Evolutionary conservation across 2,329 filamentous ascomycete genomes (phyloP).

Genomic region (Fusarium floridanum): DNA sequence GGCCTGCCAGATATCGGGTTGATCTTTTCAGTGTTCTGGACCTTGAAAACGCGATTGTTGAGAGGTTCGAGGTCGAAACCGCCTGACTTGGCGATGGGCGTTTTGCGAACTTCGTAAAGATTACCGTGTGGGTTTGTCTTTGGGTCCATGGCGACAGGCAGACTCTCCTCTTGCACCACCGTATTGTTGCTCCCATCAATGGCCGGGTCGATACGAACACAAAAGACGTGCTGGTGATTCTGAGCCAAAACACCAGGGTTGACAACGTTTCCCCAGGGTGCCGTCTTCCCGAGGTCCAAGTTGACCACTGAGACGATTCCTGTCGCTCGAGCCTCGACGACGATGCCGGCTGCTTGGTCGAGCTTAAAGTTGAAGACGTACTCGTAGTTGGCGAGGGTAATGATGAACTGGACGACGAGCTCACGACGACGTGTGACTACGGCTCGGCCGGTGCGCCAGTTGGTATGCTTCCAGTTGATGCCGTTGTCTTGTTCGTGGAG

Average conservation of each 20-base stretch:
- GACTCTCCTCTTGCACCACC: slow-evolving; percentile 57
- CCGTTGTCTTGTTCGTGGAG: slow-evolving; percentile 79
- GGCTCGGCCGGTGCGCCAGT: slow-evolving; percentile 73
- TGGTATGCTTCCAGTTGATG: slow-evolving; percentile 79
- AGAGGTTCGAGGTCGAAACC: slow-evolving; percentile 63
- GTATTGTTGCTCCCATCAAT: slow-evolving; percentile 72
- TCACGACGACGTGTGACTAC: slow-evolving; percentile 72
- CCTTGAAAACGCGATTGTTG: slow-evolving; percentile 64
- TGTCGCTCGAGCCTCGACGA: slow-evolving; percentile 73
- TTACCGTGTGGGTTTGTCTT: slow-evolving; percentile 64
- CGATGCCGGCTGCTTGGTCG: slow-evolving; percentile 72
- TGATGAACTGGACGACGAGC: slow-evolving; percentile 76
- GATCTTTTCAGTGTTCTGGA: slow-evolving; percentile 58
- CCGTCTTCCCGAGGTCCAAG: slow-evolving; percentile 67
- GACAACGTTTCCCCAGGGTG: slow-evolving; percentile 71
- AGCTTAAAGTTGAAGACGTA: slow-evolving; percentile 69
- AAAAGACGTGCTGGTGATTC: slow-evolving; percentile 80
- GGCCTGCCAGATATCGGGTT: slow-evolving; percentile 61
- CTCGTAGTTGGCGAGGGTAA: slow-evolving; percentile 79
- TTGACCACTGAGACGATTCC: slow-evolving; percentile 73
- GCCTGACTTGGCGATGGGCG: slow-evolving; percentile 57
- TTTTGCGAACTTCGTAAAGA: slow-evolving; percentile 58
- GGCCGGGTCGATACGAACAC: slow-evolving; percentile 73
- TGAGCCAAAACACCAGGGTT: slow-evolving; percentile 74
- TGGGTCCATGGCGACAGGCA: slow-evolving; percentile 58